phyloP scores from a whole-genome alignment of 2,329 filamentous ascomycete species.

The Diaporthe sp. region DNA sequence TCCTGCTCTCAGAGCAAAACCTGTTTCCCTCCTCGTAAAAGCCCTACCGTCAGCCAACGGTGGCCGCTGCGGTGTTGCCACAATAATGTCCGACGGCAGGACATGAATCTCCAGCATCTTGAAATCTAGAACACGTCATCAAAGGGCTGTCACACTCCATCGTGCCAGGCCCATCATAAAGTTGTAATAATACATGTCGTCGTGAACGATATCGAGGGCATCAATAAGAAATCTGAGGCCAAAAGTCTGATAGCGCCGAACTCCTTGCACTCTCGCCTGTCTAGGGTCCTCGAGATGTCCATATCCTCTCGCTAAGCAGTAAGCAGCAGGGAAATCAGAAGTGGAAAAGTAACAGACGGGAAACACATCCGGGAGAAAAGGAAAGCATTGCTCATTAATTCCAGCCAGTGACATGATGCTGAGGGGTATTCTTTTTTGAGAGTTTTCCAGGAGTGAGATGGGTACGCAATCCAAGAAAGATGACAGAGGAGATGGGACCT shows the following conservation, averaged over 20 bases:
- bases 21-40: constrained; percentile 4
- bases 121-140: constrained; percentile 27
- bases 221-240: neutral
- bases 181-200: constrained; percentile 36
- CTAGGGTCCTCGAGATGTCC: constrained; percentile 35
- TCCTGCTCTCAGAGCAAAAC: constrained; percentile 15
- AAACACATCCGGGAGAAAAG: neutral
- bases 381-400: constrained; percentile 35
- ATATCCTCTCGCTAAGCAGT: neutral
- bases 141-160: neutral
- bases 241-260: neutral
- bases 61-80: constrained; percentile 5
- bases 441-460: constrained; percentile 30
- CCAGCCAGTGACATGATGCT: constrained; percentile 30
- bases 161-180: constrained; percentile 7
- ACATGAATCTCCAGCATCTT: constrained; percentile 27
- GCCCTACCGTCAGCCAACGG: constrained; percentile 16
- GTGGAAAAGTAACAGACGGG: neutral
- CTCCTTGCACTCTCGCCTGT: constrained; percentile 29
- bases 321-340: neutral
- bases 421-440: constrained; percentile 39
- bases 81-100: constrained; percentile 27
- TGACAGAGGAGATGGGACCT: constrained; percentile 5
- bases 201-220: constrained; percentile 1
- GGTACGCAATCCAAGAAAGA: constrained; percentile 22